A percentile compares a stretch with the other conserved stretches of the same genome.
Conservation (phyloP, 352 stramenopile species). For the Hyaloperonospora brassicae region DNA sequence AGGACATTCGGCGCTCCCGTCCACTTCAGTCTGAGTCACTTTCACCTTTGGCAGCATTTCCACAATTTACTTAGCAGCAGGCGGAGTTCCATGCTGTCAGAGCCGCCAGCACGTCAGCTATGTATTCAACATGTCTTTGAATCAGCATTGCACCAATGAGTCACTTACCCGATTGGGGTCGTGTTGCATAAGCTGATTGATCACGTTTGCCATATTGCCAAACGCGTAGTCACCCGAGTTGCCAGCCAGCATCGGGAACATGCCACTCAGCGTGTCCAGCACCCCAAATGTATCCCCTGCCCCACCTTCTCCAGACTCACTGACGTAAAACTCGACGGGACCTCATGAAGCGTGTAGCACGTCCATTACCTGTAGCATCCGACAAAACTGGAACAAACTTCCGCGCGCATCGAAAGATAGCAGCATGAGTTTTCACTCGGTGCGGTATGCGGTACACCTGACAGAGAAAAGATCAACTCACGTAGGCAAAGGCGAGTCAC, state of each 20-base stretch:
- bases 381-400: conserved; percentile 48
- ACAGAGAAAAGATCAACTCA: conserved; percentile 9
- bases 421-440: neutral
- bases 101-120: neutral
- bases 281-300: conserved; percentile 37
- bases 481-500: conserved; percentile 22
- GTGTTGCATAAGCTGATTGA: conserved; percentile 87
- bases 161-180: conserved; percentile 69
- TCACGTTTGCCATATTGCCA: conserved; percentile 74
- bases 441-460: neutral
- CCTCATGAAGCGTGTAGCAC: conserved; percentile 51
- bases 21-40: conserved; percentile 66
- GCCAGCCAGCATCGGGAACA: conserved; percentile 48
- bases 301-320: conserved; percentile 35
- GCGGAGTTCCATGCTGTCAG: conserved; percentile 64
- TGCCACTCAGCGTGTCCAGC: conserved; percentile 50
- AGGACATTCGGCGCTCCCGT: conserved; percentile 67
- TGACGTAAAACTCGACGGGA: conserved; percentile 76
- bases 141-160: conserved; percentile 2
- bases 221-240: conserved; percentile 81
- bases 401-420: conserved; percentile 1
- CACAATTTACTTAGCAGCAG: conserved; percentile 64
- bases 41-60: conserved; percentile 68
- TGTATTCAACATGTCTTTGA: neutral
- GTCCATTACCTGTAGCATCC: conserved; percentile 19